These are phyloP conservation scores for Gossypium schwendimanii DNA, from an alignment of 441 rosid species.

Conservation along the genomic window DNA sequence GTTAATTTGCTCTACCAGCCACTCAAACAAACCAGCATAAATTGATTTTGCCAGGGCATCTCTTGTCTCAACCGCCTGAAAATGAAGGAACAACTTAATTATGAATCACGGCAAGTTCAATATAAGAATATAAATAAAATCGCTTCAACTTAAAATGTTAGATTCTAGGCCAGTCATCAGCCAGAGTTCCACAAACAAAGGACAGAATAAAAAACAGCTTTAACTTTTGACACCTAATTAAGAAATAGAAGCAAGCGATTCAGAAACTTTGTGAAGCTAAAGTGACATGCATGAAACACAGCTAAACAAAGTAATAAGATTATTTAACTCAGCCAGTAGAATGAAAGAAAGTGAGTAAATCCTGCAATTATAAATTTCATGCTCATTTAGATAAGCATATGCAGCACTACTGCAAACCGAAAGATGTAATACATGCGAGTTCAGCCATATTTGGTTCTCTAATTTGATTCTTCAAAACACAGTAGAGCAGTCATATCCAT, in stretches of 20 bases:
- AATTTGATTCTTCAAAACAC: slow-evolving; percentile 6
- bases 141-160: neutral
- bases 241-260: neutral
- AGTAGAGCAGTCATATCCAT: neutral
- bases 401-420: neutral
- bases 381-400: neutral
- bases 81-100: slow-evolving; percentile 8
- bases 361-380: neutral
- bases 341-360: neutral
- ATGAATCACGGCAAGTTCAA: neutral
- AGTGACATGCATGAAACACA: neutral
- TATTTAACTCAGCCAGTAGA: neutral
- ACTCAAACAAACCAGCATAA: slow-evolving; percentile 85
- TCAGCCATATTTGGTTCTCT: neutral
- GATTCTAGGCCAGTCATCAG: neutral
- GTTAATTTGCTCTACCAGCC: slow-evolving; percentile 97
- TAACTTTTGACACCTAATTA: neutral
- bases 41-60: slow-evolving; percentile 98
- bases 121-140: slow-evolving; percentile 6
- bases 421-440: neutral
- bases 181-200: neutral
- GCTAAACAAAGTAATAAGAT: neutral
- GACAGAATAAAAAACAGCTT: neutral
- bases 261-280: neutral
- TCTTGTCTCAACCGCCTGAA: slow-evolving; percentile 87